phyloP scores from a whole-genome alignment of 257 asterid species.

The Verbena officinalis region DNA sequence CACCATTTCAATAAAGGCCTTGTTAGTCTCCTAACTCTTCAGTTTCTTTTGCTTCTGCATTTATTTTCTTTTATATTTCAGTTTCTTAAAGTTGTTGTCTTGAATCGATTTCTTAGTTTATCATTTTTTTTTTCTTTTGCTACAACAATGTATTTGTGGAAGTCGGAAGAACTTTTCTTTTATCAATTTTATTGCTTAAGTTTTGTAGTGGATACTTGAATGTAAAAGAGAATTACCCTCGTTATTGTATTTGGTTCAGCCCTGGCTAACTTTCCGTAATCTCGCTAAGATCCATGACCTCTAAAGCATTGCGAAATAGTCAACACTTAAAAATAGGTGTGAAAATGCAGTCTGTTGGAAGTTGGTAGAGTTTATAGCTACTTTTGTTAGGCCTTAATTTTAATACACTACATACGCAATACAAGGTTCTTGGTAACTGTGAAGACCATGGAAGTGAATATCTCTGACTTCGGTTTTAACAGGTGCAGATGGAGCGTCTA shows the following conservation, averaged over 20 bases:
- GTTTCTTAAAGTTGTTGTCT: background rate
- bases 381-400: background rate
- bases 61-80: background rate
- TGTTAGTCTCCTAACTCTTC: conserved; percentile 45
- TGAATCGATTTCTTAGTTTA: too few relatives aligned
- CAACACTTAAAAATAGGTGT: background rate
- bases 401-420: background rate
- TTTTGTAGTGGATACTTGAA: conserved; percentile 6
- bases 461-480: conserved; percentile 14
- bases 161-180: conserved; percentile 1
- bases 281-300: conserved; percentile 1
- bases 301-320: conserved; percentile 7
- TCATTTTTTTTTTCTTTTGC: too few relatives aligned
- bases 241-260: background rate
- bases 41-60: conserved; percentile 20
- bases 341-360: background rate
- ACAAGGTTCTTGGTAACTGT: background rate
- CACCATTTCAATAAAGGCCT: conserved; percentile 81
- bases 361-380: conserved; percentile 4
- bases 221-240: background rate
- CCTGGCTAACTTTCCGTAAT: conserved; percentile 6
- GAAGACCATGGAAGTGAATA: conserved; percentile 12
- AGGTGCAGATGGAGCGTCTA: conserved; percentile 67
- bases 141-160: background rate
- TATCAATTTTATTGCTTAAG: background rate